Base-by-base conservation (phyloP, 1,284 basidiomycete species). In the Ustilago nuda region DNA sequence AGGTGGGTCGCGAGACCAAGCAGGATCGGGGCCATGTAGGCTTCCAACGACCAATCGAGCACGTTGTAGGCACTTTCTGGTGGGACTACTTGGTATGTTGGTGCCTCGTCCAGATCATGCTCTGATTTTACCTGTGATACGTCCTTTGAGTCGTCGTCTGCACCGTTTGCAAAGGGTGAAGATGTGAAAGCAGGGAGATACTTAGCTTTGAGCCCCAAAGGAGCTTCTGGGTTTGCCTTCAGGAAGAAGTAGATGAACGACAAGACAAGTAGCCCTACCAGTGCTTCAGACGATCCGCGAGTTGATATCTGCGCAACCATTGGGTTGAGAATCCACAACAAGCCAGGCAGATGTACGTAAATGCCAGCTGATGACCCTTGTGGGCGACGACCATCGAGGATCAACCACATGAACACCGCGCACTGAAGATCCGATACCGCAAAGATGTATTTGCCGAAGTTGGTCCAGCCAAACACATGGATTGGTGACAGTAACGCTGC, bases 251-350 rank as follows among this genome's bases (percentile, higher is more conserved):
- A 74, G n/a, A 97, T 87, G 0, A 92, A 91, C 36, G 90, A 87
- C 33, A 98, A 89, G 45, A 98, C 92, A 64, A 95, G 88, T 1
- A 93, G 88, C 19, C 92, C 92, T 3, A 98, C 90, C 2, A 97
- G 88, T 0, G 94, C 91, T 87, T 99, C 97, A 17, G 95, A 94
- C 2, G 94, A 97, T 2, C 96, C 97, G 9, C 96, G 91, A 0
- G 96, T 99, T 0, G 95, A 95, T 79, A 99, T 98, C 76, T 94
- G 93, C 82, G 97, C 93, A 1, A 96, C 93, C 81, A 99, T 90
- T 0, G 96, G 96, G 86, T 96, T 98, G 69, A 98, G 89, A 2
- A 98, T 91, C 90, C 90, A 91, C 76, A 97, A 90, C 4, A 91
- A 82, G 0, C 91, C 87, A 9, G 87, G 84, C 6, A 82, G 66